Evolutionary conservation across 2,329 filamentous ascomycete species (phyloP).

Genomic region (Colletotrichum sp.): DNA sequence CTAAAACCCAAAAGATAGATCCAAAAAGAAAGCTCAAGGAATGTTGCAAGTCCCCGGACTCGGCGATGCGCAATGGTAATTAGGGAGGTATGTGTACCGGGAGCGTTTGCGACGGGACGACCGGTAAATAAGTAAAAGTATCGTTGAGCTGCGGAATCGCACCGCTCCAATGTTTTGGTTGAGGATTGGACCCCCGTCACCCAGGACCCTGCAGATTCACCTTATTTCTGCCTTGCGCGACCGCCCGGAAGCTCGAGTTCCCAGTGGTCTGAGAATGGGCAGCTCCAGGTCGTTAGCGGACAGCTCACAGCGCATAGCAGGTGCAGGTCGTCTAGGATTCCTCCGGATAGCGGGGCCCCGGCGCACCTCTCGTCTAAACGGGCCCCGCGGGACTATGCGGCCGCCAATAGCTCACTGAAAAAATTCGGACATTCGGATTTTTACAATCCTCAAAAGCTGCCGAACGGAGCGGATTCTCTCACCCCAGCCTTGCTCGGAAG

Average conservation of each 20-base stretch:
- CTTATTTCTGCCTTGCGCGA: constrained; percentile 19
- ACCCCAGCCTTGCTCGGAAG: background rate
- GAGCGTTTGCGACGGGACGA: background rate
- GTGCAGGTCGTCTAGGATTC: background rate
- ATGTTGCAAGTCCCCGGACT: background rate
- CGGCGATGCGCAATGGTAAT: background rate
- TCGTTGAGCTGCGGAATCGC: constrained; percentile 5
- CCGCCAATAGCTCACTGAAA: background rate
- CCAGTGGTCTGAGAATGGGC: constrained; percentile 15
- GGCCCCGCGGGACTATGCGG: background rate
- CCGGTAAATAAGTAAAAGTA: background rate
- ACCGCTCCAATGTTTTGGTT: constrained; percentile 19
- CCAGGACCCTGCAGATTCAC: constrained; percentile 17
- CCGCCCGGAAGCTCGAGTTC: constrained; percentile 12
- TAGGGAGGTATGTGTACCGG: background rate
- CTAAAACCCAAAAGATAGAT: background rate
- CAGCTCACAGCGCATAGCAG: background rate
- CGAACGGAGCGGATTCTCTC: constrained; percentile 3
- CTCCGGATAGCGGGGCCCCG: constrained; percentile 13
- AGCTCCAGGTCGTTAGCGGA: background rate
- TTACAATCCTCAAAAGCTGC: background rate
- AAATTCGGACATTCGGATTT: constrained; percentile 20
- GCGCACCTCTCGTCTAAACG: constrained; percentile 5
- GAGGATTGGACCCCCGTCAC: background rate
- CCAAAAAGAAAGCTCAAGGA: background rate